A percentile compares a stretch with the other conserved stretches of the same genome.
Conservation (phyloP, 345 rosid species). For the Eucalyptus brandiana region DNA sequence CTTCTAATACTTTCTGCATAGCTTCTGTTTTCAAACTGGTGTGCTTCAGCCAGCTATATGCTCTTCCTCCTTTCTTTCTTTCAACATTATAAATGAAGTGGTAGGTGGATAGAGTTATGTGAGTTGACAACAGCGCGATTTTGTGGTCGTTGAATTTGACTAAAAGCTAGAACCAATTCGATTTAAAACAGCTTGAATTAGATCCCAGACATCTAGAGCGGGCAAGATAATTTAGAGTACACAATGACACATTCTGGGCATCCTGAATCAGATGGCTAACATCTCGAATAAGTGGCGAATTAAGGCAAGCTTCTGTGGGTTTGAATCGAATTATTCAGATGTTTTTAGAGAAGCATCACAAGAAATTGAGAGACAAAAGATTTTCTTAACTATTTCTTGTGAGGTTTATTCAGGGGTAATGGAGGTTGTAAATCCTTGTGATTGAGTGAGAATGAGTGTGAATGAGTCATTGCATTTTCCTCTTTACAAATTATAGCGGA, state of each 20-base stretch:
- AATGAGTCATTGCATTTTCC: background rate
- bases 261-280: background rate
- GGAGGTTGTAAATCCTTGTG: background rate
- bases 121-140: background rate
- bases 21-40: background rate
- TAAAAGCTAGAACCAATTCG: background rate
- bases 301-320: background rate
- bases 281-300: background rate
- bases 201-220: background rate
- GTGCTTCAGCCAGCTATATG: background rate
- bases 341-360: background rate
- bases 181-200: background rate
- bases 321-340: background rate
- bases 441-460: background rate
- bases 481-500: background rate
- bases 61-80: background rate
- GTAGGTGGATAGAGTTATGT: background rate
- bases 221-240: accelerated
- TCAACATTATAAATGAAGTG: background rate
- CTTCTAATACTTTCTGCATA: background rate
- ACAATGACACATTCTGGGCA: background rate
- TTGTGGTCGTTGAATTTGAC: background rate
- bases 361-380: background rate
- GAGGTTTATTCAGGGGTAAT: background rate
- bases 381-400: background rate